Evolutionary conservation across 148 eudicot species (phyloP).

Genomic region (Fagopyrum tataricum): DNA sequence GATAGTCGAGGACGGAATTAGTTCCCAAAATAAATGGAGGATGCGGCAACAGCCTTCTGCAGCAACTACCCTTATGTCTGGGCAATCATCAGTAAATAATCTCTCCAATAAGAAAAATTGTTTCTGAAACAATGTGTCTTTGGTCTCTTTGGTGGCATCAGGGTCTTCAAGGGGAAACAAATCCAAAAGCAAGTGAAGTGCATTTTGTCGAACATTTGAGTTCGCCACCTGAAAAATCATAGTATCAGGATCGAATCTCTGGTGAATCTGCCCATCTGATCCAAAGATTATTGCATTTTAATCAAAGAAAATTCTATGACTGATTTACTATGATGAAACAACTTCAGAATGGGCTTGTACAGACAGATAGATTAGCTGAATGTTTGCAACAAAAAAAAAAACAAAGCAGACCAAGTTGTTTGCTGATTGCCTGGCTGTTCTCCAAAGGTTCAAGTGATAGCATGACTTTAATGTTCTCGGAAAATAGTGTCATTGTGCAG

Average conservation of each 20-base stretch:
- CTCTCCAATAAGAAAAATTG: conserved; percentile 80
- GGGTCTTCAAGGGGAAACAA: conserved; percentile 98
- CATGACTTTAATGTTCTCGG: too few relatives aligned
- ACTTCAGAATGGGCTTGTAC: not conserved
- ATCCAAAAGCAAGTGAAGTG: conserved; percentile 81
- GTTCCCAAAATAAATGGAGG: conserved; percentile 87
- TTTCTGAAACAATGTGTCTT: conserved; percentile 69
- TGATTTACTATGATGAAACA: too few relatives aligned
- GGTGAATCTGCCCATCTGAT: not conserved
- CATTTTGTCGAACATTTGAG: conserved; percentile 96
- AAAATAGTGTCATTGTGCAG: too few relatives aligned
- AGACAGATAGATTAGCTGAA: not conserved
- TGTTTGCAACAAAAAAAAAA: not conserved
- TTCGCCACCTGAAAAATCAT: conserved; percentile 66
- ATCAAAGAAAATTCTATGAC: too few relatives aligned
- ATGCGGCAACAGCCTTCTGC: conserved; percentile 93
- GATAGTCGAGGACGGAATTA: conserved; percentile 75
- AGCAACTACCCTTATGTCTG: conserved; percentile 80
- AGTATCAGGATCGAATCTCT: not conserved
- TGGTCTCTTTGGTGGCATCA: conserved; percentile 72
- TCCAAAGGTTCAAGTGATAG: not conserved
- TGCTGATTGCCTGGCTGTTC: not conserved
- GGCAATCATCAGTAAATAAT: conserved; percentile 74
- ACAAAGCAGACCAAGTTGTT: not conserved
- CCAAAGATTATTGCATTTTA: not conserved